These are phyloP conservation scores for Zhuliangozyma parablackwelliae DNA, from an alignment of 1,139 yeast genomes.

Conservation along the genomic window DNA sequence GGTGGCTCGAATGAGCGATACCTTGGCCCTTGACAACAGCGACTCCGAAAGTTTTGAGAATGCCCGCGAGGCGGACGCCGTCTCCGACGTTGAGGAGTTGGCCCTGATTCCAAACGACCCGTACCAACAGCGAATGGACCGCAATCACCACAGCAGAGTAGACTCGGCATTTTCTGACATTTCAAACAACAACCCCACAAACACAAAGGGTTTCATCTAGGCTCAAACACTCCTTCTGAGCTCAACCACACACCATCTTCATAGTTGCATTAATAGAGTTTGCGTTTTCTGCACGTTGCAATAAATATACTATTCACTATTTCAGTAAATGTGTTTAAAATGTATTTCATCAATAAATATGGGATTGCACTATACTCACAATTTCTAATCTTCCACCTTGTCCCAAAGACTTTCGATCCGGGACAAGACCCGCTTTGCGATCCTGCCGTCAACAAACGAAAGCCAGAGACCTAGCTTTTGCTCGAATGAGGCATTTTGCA, in stretches of 20 bases:
- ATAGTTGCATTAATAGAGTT: too few relatives aligned
- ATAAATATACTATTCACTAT: too few relatives aligned
- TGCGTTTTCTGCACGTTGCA: too few relatives aligned
- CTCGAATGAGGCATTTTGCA: constrained; percentile 11
- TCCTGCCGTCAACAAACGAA: constrained; percentile 9
- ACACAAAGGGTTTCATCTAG: constrained; percentile 3
- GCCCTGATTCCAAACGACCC: not conserved
- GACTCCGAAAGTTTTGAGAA: not conserved
- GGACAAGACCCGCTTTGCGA: constrained; percentile 7
- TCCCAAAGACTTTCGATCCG: constrained; percentile 22
- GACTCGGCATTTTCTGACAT: constrained; percentile 23
- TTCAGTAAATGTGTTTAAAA: too few relatives aligned
- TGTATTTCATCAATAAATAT: too few relatives aligned
- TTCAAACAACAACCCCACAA: constrained; percentile 4
- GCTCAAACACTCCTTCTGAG: not conserved
- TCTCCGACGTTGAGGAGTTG: constrained; percentile 3
- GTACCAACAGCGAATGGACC: not conserved
- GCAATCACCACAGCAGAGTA: constrained; percentile 22
- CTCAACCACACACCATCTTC: too few relatives aligned
- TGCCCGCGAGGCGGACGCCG: constrained; percentile 12
- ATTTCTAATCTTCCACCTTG: constrained; percentile 2
- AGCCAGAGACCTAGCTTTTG: constrained; percentile 20
- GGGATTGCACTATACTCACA: too few relatives aligned
- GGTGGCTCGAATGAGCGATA: constrained; percentile 32
- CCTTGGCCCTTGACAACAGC: constrained; percentile 10